A percentile compares a stretch with the other conserved stretches of the same genome.
phyloP scores from a whole-genome alignment of 495 filamentous ascomycete genomes.

The Letharia lupina region DNA sequence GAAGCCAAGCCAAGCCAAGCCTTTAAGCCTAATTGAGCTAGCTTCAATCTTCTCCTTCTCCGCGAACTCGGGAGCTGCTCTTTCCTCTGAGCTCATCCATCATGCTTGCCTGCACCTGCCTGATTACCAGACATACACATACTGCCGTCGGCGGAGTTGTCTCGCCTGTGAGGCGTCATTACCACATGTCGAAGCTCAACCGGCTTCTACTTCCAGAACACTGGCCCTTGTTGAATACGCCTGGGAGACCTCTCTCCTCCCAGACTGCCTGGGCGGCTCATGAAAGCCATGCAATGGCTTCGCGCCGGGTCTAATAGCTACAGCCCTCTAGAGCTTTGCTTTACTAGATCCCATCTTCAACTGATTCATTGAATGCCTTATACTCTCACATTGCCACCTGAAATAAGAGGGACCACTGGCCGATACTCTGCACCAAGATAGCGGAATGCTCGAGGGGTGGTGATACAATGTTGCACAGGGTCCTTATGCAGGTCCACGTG shows the following conservation, averaged over 20 bases:
- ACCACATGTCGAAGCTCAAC: background rate
- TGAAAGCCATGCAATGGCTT: background rate
- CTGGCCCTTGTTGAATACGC: background rate
- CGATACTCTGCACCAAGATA: background rate
- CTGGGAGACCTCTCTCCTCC: background rate
- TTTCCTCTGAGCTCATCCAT: background rate
- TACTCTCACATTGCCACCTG: background rate
- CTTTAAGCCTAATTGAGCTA: background rate
- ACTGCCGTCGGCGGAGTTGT: background rate
- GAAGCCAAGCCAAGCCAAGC: background rate
- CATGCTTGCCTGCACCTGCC: background rate
- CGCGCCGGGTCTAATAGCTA: background rate
- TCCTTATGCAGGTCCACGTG: background rate
- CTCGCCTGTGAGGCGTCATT: background rate
- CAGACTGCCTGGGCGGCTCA: background rate
- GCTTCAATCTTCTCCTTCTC: background rate
- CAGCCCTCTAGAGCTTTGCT: background rate
- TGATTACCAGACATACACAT: background rate
- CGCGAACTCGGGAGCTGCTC: no score
- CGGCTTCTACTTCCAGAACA: background rate
- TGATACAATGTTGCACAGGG: background rate
- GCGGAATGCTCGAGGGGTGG: background rate
- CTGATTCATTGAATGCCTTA: background rate
- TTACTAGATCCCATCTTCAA: background rate
- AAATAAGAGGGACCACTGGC: background rate